These are phyloP conservation scores for Pseudocercospora fuligena DNA, from an alignment of 2,329 filamentous ascomycete species.

Conservation along the genomic window DNA sequence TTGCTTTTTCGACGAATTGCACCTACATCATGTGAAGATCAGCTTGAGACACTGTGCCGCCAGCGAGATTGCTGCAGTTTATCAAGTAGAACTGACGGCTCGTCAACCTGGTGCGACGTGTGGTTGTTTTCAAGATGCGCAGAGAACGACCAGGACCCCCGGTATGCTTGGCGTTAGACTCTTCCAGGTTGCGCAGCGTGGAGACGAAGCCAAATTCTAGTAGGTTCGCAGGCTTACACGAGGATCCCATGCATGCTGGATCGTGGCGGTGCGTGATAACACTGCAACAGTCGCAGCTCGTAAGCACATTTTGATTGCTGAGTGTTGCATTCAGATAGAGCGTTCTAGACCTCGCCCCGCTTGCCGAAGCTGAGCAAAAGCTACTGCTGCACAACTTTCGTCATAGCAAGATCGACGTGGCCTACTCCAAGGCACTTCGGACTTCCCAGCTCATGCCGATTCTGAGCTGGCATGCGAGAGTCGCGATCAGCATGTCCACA, in stretches of 20 bases:
- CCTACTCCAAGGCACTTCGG: background rate
- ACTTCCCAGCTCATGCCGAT: background rate
- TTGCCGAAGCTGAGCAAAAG: background rate
- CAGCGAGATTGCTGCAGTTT: constrained; percentile 35
- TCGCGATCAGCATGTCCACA: background rate
- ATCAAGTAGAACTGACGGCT: constrained; percentile 9
- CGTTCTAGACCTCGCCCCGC: background rate
- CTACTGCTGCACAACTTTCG: background rate
- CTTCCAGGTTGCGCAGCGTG: background rate
- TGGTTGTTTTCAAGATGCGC: constrained; percentile 11
- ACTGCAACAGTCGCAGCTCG: background rate
- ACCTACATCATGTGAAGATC: constrained; percentile 61
- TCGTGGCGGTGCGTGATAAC: background rate
- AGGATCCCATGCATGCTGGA: background rate
- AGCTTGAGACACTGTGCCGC: constrained; percentile 56
- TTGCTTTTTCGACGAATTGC: constrained; percentile 51
- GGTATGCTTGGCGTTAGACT: background rate
- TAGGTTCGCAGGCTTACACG: background rate
- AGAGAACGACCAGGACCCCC: background rate
- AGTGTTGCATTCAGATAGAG: background rate
- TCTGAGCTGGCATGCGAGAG: background rate
- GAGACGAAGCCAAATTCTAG: background rate
- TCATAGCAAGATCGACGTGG: background rate
- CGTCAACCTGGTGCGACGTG: constrained; percentile 3
- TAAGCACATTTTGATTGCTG: background rate